Evolutionary conservation across 352 stramenopile species (phyloP).

Genomic region (Phytophthora boehmeriae): DNA sequence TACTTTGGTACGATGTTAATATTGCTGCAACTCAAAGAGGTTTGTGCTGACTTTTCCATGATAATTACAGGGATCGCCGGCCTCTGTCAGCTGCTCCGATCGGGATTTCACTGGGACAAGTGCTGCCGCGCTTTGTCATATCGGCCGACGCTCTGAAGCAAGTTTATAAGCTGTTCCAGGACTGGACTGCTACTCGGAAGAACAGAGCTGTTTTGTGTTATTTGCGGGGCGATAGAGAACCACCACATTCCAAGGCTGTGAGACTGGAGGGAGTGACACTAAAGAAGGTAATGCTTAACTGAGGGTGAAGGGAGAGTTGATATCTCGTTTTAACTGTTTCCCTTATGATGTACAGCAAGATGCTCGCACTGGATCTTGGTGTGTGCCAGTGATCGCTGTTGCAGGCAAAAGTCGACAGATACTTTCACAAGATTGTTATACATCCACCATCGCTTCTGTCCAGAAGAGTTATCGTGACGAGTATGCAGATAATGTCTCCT

Average conservation of each 20-base stretch:
- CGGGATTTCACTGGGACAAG: conserved; percentile 40
- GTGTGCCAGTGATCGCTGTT: conserved; percentile 39
- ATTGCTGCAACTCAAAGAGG: background rate
- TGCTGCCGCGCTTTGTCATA: conserved; percentile 61
- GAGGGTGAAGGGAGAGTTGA: background rate
- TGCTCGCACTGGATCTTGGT: conserved; percentile 32
- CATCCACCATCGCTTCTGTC: conserved; percentile 29
- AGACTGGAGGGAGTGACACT: conserved; percentile 31
- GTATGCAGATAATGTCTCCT: conserved; percentile 35
- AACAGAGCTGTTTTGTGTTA: conserved; percentile 44
- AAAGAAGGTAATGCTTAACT: conserved; percentile 24
- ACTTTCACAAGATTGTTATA: conserved; percentile 39
- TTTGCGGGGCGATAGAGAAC: conserved; percentile 36
- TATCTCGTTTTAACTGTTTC: background rate
- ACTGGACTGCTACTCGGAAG: conserved; percentile 7
- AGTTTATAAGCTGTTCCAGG: conserved; percentile 40
- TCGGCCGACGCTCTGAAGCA: conserved; percentile 51
- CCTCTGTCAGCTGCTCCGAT: conserved; percentile 48
- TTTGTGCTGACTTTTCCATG: conserved; percentile 4
- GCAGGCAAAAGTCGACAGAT: conserved; percentile 5
- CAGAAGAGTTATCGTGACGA: conserved; percentile 45
- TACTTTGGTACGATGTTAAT: conserved; percentile 56
- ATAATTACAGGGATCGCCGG: conserved; percentile 59
- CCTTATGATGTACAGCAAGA: conserved; percentile 9
- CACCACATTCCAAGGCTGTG: conserved; percentile 24